Conservation (phyloP, 2,329 filamentous ascomycete genomes). For the Aotearoamyces nothofagi region DNA sequence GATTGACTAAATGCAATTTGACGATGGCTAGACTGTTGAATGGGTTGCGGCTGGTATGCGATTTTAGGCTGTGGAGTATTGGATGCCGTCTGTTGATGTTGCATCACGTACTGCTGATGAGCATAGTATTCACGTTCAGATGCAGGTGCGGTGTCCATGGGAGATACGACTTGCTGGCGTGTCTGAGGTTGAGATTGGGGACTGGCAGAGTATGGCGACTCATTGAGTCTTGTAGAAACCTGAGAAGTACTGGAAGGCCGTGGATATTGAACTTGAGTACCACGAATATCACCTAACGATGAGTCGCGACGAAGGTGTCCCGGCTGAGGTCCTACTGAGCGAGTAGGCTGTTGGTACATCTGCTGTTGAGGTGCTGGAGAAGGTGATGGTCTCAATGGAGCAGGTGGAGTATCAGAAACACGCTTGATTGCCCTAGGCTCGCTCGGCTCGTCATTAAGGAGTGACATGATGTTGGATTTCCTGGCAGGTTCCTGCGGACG, state of each 20-base stretch:
- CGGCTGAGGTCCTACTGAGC: conserved; percentile 16
- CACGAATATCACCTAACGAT: conserved; percentile 15
- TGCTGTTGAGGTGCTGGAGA: conserved; percentile 15
- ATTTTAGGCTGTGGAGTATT: not conserved
- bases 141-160: not conserved
- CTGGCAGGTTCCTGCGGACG: conserved; percentile 29
- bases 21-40: not conserved
- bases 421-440: conserved; percentile 28
- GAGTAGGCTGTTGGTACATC: conserved; percentile 17
- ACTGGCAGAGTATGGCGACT: conserved; percentile 19
- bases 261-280: conserved; percentile 12
- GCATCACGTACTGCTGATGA: not conserved
- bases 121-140: not conserved
- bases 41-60: not conserved
- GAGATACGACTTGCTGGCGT: not conserved
- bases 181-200: conserved; percentile 8
- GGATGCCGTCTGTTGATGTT: not conserved
- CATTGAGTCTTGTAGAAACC: conserved; percentile 15
- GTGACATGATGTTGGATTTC: conserved; percentile 49
- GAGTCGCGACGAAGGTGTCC: conserved; percentile 14
- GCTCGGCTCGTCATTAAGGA: conserved; percentile 45
- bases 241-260: conserved; percentile 12
- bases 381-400: conserved; percentile 9
- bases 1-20: not conserved
- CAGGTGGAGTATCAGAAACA: conserved; percentile 10